Percentiles rank a stretch among this genome's conserved stretches.
Conservation (phyloP, 2,329 filamentous ascomycete species). For the Verticillium zaregamsianum region DNA sequence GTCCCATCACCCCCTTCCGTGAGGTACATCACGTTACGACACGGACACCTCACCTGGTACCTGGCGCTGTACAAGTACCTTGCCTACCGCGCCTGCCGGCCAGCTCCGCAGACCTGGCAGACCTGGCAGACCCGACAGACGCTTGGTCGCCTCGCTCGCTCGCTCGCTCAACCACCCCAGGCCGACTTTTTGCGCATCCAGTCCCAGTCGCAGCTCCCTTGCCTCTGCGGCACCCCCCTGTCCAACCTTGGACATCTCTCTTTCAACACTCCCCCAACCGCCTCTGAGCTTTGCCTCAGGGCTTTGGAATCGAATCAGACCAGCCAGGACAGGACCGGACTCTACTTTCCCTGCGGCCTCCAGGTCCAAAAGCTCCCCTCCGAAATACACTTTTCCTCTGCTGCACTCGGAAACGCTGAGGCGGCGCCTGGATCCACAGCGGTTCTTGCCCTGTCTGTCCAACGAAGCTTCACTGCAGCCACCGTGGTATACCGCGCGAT, state of each 20-base stretch:
- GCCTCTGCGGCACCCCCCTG: neutral
- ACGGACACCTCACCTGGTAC: neutral
- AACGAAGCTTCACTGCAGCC: neutral
- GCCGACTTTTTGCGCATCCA: neutral
- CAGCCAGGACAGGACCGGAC: neutral
- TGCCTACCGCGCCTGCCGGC: neutral
- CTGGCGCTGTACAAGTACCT: neutral
- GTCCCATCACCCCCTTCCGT: neutral
- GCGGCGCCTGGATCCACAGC: neutral
- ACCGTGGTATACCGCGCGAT: neutral
- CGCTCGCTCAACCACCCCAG: neutral
- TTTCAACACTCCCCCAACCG: neutral
- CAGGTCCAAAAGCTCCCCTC: neutral
- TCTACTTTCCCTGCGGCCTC: slow-evolving; percentile 1
- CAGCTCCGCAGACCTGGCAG: neutral
- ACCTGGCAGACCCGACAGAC: neutral
- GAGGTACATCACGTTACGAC: neutral
- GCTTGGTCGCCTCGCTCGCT: neutral
- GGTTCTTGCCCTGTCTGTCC: neutral
- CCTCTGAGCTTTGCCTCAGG: neutral
- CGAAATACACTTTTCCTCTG: neutral
- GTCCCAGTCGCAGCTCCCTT: neutral
- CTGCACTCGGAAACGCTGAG: slow-evolving; percentile 8
- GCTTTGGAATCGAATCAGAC: neutral
- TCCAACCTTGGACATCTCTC: neutral